Conservation (phyloP, 2,329 filamentous ascomycete genomes). For the Colletotrichum ledebouriae region DNA sequence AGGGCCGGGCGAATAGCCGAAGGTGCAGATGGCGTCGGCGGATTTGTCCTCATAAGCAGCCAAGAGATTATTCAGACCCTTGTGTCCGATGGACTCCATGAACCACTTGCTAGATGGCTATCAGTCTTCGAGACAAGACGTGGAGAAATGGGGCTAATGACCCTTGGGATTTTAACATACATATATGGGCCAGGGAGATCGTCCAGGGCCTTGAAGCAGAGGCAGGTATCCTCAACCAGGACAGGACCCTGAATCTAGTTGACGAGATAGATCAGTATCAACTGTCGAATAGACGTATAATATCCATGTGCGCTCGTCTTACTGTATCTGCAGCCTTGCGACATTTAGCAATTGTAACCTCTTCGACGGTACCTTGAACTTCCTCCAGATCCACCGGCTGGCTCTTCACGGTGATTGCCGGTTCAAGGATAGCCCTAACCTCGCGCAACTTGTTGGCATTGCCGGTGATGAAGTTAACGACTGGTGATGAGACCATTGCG, state of each 20-base stretch:
- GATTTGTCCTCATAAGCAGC: constrained; percentile 91
- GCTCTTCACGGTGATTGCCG: constrained; percentile 79
- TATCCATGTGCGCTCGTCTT: constrained; percentile 47
- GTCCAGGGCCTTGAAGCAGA: constrained; percentile 91
- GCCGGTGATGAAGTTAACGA: constrained; percentile 93
- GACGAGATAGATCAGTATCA: constrained; percentile 6
- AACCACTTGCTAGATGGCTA: constrained; percentile 88
- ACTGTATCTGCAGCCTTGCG: constrained; percentile 83
- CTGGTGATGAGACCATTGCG: constrained; percentile 57
- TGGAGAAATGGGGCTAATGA: neutral
- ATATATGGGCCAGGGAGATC: constrained; percentile 97
- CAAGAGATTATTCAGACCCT: constrained; percentile 90
- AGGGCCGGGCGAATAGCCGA: constrained; percentile 90
- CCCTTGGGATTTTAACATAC: constrained; percentile 64
- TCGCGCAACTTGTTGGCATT: constrained; percentile 95
- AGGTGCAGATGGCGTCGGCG: constrained; percentile 94
- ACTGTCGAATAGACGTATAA: neutral
- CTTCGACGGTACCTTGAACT: constrained; percentile 92
- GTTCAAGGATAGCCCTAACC: constrained; percentile 87
- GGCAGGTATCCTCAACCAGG: constrained; percentile 93
- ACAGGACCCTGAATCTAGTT: constrained; percentile 84
- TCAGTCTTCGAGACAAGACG: neutral
- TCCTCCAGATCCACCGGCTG: constrained; percentile 86
- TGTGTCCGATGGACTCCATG: constrained; percentile 83
- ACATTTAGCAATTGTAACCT: constrained; percentile 91